Conservation (phyloP, 2,329 filamentous ascomycete genomes). For the Talaromyces funiculosus region DNA sequence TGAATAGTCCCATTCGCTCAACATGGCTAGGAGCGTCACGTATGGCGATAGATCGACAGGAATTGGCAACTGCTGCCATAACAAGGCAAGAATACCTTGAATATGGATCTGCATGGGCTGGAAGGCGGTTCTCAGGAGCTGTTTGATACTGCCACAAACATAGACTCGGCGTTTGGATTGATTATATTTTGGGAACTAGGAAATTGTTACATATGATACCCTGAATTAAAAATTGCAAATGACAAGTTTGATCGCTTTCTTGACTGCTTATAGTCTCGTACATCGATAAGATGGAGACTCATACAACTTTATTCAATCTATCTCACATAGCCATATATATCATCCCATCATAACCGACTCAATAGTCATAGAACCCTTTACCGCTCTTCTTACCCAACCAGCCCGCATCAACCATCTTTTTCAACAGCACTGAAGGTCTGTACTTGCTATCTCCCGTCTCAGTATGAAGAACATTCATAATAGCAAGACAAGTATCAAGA, state of each 20-base stretch:
- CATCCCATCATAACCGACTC: slow-evolving; percentile 15
- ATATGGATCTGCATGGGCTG: slow-evolving; percentile 68
- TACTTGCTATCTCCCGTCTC: slow-evolving; percentile 97
- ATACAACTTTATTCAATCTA: not conserved
- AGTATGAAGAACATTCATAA: slow-evolving; percentile 89
- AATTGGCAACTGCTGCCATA: slow-evolving; percentile 63
- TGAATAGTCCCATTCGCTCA: slow-evolving; percentile 60
- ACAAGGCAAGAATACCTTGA: slow-evolving; percentile 89
- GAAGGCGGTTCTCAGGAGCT: slow-evolving; percentile 58
- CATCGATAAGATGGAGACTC: not conserved
- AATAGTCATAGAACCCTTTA: slow-evolving; percentile 93
- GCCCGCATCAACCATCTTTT: slow-evolving; percentile 95
- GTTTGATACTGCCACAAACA: not conserved
- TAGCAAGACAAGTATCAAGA: slow-evolving; percentile 88
- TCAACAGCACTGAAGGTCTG: slow-evolving; percentile 75
- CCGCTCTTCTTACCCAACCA: slow-evolving; percentile 98
- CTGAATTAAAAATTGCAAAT: not conserved
- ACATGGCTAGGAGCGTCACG: slow-evolving; percentile 82
- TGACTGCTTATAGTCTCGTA: not conserved
- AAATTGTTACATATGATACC: slow-evolving; percentile 12
- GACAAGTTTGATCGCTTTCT: not conserved
- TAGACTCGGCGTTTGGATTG: slow-evolving; percentile 6
- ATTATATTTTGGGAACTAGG: not conserved
- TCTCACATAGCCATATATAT: not conserved
- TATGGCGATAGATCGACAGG: slow-evolving; percentile 63